These are phyloP conservation scores for Astraeus odoratus DNA, from an alignment of 768 basidiomycete species.

Conservation along the genomic window DNA sequence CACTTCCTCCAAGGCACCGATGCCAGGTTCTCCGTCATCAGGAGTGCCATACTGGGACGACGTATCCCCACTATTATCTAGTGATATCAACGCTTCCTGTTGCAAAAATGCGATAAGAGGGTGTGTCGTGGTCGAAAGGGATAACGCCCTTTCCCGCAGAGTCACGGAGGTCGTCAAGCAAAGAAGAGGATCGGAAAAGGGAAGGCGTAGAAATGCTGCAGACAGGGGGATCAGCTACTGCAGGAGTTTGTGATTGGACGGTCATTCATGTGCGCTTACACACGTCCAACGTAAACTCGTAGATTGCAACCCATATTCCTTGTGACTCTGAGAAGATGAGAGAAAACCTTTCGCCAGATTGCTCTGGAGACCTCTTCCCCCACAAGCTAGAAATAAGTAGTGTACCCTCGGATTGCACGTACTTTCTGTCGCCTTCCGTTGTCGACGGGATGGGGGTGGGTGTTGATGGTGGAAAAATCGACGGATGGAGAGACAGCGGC, in stretches of 20 bases:
- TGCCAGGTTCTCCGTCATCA: constrained; percentile 31
- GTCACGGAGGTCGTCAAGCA: constrained; percentile 84
- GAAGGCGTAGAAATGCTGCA: constrained; percentile 68
- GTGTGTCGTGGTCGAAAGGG: constrained; percentile 34
- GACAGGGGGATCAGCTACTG: not conserved
- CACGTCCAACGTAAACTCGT: constrained; percentile 68
- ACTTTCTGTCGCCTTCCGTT: constrained; percentile 65
- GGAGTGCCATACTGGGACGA: constrained; percentile 6
- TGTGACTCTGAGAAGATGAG: constrained; percentile 60
- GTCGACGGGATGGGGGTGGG: constrained; percentile 80
- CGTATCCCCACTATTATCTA: constrained; percentile 2
- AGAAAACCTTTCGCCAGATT: constrained; percentile 50
- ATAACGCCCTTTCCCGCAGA: constrained; percentile 69
- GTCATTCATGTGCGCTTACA: constrained; percentile 57
- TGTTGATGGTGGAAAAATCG: constrained; percentile 75
- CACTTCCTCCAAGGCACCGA: constrained; percentile 56
- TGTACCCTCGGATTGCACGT: constrained; percentile 73
- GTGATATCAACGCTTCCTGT: constrained; percentile 10
- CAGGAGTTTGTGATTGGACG: not conserved
- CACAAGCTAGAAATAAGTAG: constrained; percentile 65
- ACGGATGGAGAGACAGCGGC: constrained; percentile 40
- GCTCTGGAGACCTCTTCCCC: constrained; percentile 51
- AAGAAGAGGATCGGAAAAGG: constrained; percentile 66
- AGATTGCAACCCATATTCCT: constrained; percentile 72
- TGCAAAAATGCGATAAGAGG: constrained; percentile 25